Evolutionary conservation across 1,284 basidiomycete species (phyloP).

Genomic region (Blastosporella zonata): DNA sequence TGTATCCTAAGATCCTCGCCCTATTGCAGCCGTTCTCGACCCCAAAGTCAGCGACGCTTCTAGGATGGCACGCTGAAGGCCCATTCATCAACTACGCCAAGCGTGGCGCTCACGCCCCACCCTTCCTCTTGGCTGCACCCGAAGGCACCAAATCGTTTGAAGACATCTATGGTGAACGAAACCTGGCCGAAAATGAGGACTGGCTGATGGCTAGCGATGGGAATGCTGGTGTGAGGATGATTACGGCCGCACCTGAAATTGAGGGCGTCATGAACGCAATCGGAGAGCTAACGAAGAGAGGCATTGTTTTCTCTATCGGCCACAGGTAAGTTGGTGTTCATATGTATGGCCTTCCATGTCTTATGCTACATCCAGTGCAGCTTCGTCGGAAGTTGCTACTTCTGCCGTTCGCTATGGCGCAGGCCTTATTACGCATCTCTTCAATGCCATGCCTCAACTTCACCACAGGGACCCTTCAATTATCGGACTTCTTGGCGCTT

Average conservation of each 20-base stretch:
- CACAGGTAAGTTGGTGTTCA: slow-evolving; percentile 67
- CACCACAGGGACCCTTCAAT: slow-evolving; percentile 85
- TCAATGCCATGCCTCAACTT: slow-evolving; percentile 89
- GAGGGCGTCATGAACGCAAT: slow-evolving; percentile 76
- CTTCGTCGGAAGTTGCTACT: slow-evolving; percentile 65
- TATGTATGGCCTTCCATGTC: background rate
- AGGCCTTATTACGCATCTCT: slow-evolving; percentile 84
- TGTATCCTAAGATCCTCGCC: slow-evolving; percentile 66
- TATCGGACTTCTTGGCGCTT: slow-evolving; percentile 82
- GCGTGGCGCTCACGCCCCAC: slow-evolving; percentile 76
- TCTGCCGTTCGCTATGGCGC: slow-evolving; percentile 70
- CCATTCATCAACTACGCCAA: slow-evolving; percentile 81
- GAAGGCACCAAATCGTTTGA: slow-evolving; percentile 66
- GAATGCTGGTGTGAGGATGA: slow-evolving; percentile 67
- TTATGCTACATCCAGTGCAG: slow-evolving; percentile 40
- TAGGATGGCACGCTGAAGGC: slow-evolving; percentile 90
- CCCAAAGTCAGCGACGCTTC: slow-evolving; percentile 59
- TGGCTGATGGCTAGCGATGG: slow-evolving; percentile 53
- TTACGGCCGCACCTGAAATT: slow-evolving; percentile 87
- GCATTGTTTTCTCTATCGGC: slow-evolving; percentile 80
- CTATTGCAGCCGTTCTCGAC: slow-evolving; percentile 64
- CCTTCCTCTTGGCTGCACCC: slow-evolving; percentile 64
- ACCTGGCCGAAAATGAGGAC: slow-evolving; percentile 59
- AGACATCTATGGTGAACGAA: slow-evolving; percentile 67
- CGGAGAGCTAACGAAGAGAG: slow-evolving; percentile 56